Percentiles rank a stretch among this genome's conserved stretches.
Evolutionary conservation across 768 basidiomycete genomes (phyloP).

Genomic region (Suillus hirtellus): DNA sequence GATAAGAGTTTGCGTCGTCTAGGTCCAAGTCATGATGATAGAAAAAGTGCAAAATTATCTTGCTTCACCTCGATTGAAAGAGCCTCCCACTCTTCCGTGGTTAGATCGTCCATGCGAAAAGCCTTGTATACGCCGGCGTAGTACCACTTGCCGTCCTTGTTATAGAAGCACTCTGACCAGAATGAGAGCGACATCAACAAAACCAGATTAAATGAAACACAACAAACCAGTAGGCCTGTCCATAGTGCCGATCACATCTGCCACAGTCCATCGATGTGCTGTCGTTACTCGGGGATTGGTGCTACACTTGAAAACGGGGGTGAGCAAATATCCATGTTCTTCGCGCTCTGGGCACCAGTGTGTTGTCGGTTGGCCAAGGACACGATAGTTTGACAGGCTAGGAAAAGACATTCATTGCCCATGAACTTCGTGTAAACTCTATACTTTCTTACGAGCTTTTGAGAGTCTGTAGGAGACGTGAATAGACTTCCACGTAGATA

Average conservation of each 20-base stretch:
- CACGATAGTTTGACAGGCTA: constrained; percentile 67
- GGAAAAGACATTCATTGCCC: constrained; percentile 1
- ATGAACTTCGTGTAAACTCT: constrained; percentile 4
- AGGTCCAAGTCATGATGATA: constrained; percentile 12
- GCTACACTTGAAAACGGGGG: constrained; percentile 73
- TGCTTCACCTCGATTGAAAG: constrained; percentile 60
- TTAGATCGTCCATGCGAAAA: constrained; percentile 65
- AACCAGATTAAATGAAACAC: not conserved
- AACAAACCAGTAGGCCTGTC: constrained; percentile 60
- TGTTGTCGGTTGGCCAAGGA: constrained; percentile 67
- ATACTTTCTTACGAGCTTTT: constrained; percentile 50
- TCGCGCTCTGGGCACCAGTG: constrained; percentile 81
- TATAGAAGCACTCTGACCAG: constrained; percentile 72
- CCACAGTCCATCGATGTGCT: constrained; percentile 70
- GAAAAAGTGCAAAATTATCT: constrained; percentile 11
- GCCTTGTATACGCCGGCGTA: constrained; percentile 79
- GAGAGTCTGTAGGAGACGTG: constrained; percentile 42
- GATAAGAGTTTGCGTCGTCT: constrained; percentile 68
- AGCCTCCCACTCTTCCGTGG: constrained; percentile 66
- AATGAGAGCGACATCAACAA: constrained; percentile 3
- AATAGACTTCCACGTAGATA: not conserved
- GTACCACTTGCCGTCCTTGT: constrained; percentile 80
- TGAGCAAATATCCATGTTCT: constrained; percentile 78
- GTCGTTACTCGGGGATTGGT: constrained; percentile 77
- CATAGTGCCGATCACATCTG: constrained; percentile 63